Conservation (phyloP, 495 filamentous ascomycete genomes). For the Achaetomiella virescens region DNA sequence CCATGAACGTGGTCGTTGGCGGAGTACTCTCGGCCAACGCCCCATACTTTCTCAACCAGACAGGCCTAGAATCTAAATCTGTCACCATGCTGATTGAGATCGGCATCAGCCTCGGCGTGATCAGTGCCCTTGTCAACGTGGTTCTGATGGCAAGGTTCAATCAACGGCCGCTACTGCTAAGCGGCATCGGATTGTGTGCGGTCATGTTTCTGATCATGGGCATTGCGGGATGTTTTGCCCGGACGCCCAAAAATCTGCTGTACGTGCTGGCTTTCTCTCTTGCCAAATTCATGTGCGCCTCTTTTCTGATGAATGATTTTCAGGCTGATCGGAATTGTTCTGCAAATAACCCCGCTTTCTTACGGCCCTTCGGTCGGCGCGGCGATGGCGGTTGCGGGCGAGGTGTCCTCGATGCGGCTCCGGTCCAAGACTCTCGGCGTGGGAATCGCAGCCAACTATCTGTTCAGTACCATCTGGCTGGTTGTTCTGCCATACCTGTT, state of each 20-base stretch:
- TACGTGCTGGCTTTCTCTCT: too few species aligned
- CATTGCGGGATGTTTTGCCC: slow-evolving; percentile 21
- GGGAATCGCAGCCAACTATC: slow-evolving; percentile 25
- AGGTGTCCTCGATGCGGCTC: slow-evolving; percentile 24
- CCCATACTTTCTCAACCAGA: slow-evolving; percentile 37
- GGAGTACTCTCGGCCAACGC: slow-evolving; percentile 21
- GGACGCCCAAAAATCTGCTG: not conserved
- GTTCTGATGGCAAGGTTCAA: slow-evolving; percentile 21
- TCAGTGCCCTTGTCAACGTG: slow-evolving; percentile 15
- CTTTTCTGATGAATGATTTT: too few species aligned
- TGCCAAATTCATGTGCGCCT: too few species aligned
- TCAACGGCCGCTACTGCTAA: slow-evolving; percentile 20
- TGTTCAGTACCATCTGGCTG: slow-evolving; percentile 18
- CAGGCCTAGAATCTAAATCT: slow-evolving; percentile 44
- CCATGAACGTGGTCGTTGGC: slow-evolving; percentile 22
- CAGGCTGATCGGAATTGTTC: slow-evolving; percentile 6
- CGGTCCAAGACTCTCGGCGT: slow-evolving; percentile 27
- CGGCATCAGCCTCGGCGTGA: slow-evolving; percentile 21
- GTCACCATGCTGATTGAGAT: slow-evolving; percentile 24
- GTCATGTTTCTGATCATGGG: slow-evolving; percentile 24
- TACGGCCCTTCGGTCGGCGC: slow-evolving; percentile 23
- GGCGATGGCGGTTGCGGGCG: slow-evolving; percentile 23
- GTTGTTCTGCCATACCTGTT: slow-evolving; percentile 29
- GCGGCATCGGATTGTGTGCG: slow-evolving; percentile 15
- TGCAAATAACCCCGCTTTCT: slow-evolving; percentile 18